Evolutionary conservation across 805 yeast species (phyloP).

Genomic region (Maudiozyma barnettii): DNA sequence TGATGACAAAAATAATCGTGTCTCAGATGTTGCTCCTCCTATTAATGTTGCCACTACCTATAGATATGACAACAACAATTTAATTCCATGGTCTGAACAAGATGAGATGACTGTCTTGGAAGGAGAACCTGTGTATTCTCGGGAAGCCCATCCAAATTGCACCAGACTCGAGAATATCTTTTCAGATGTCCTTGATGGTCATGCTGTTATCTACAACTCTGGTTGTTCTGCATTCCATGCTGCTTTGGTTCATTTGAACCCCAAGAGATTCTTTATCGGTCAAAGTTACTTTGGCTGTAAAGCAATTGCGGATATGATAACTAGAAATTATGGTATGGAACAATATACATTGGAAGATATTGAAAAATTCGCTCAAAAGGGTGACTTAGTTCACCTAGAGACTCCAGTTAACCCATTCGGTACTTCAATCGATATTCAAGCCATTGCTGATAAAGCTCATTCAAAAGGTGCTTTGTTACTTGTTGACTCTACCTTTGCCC

Average conservation of each 20-base stretch:
- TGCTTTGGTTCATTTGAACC: slow-evolving; percentile 57
- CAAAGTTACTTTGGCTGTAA: slow-evolving; percentile 82
- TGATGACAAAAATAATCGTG: slow-evolving; percentile 50
- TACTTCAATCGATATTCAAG: slow-evolving; percentile 46
- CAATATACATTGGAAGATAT: slow-evolving; percentile 43
- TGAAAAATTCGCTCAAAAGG: slow-evolving; percentile 38
- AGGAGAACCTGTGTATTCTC: slow-evolving; percentile 49
- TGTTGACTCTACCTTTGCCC: slow-evolving; percentile 91
- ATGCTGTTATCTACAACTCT: slow-evolving; percentile 61
- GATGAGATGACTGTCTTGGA: slow-evolving; percentile 28
- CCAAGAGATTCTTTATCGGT: slow-evolving; percentile 65
- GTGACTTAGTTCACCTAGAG: slow-evolving; percentile 75
- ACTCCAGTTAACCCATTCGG: slow-evolving; percentile 91
- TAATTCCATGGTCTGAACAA: slow-evolving; percentile 38
- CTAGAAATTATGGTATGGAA: slow-evolving; percentile 50
- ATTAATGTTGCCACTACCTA: slow-evolving; percentile 76
- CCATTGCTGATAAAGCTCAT: slow-evolving; percentile 65
- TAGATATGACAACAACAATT: slow-evolving; percentile 48
- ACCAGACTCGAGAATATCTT: slow-evolving; percentile 58
- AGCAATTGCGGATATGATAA: slow-evolving; percentile 54
- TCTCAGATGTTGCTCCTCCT: slow-evolving; percentile 65
- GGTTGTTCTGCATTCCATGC: slow-evolving; percentile 81
- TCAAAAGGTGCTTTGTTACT: slow-evolving; percentile 60
- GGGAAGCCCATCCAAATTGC: slow-evolving; percentile 67
- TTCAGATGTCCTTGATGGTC: slow-evolving; percentile 48